Base-by-base conservation (phyloP, 225 moss, liverwort and hornwort species). In the Physcomitrium patens region DNA sequence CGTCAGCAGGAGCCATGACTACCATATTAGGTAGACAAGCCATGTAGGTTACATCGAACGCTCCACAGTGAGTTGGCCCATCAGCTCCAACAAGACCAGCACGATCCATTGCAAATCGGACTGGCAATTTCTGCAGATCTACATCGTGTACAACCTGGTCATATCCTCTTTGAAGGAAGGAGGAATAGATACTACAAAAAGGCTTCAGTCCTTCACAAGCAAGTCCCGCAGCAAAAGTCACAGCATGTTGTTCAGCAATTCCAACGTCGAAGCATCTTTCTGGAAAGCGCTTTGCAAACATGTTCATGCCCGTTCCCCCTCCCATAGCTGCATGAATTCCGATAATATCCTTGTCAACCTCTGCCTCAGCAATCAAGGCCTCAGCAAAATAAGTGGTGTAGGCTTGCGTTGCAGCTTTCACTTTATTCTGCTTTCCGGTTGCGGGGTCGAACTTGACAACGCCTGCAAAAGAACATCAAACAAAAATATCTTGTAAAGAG, bases 291-390 rank as follows among this genome's bases (percentile, higher is more conserved):
- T 87, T 87, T 12, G 81, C 87, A 64, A 87, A 87, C 84, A 87
- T 84, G 63, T 87, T 87, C 87, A 87, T 87, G 67, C 87, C 84
- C 3, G 87, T 87, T 10, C 87, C 87, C 1, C 87, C 87, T 27
- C 87, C 87, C 87, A 87, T 87, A 31, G 87, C 84, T 37, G 87
- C 84, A 54, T 87, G 87, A 8, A 87, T 87, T 71, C 87, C 87
- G 63, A 87, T 27, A 2, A 87, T 74, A 28, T 7, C 71, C 79
- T 82, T 87, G 79, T 87, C 84, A 5, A 1, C 74, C 50, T 87
- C 87, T 42, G 84, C 87, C 71, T 87, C 84, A 0, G 87, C 84
- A 19, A 87, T 87, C 74, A 87, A 72, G 2, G 87, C 87, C 81
- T 87, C 87, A 0, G 87, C 84, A 65, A 81, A 87, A 28, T 87